These are phyloP conservation scores for Aspergillus niger DNA, from an alignment of 2,329 filamentous ascomycete genomes.

Conservation along the genomic window DNA sequence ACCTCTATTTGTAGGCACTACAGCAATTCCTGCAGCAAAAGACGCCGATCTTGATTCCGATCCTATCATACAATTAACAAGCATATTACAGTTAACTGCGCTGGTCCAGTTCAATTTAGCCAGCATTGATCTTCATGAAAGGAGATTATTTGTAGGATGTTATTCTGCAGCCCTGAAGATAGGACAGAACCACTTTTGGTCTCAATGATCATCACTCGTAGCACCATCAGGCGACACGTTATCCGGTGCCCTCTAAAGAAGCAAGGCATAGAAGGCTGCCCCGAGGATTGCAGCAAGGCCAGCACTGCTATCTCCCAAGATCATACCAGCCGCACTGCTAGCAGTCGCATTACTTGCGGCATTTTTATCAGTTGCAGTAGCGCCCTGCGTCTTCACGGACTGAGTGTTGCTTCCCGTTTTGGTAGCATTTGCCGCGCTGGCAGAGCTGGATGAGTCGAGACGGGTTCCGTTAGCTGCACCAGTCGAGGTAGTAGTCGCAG, in stretches of 20 bases:
- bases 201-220: neutral
- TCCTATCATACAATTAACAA: neutral
- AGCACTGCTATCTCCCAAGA: slow-evolving; percentile 26
- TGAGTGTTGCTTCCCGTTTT: neutral
- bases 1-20: neutral
- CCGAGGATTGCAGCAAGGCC: slow-evolving; percentile 34
- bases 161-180: neutral
- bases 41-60: neutral
- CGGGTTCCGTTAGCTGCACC: slow-evolving; percentile 9
- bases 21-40: neutral
- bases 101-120: neutral
- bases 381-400: neutral
- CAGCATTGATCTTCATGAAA: neutral
- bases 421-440: neutral
- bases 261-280: slow-evolving; percentile 33
- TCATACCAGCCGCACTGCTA: slow-evolving; percentile 28
- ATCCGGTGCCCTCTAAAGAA: slow-evolving; percentile 22
- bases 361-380: neutral
- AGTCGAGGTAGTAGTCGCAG: slow-evolving; percentile 17
- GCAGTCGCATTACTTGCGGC: slow-evolving; percentile 5
- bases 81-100: neutral
- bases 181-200: neutral
- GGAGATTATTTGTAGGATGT: neutral
- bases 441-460: neutral
- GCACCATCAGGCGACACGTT: neutral